Percentiles rank a stretch among this genome's conserved stretches.
Conservation (phyloP, 495 filamentous ascomycete species). For the Podospora sp. region DNA sequence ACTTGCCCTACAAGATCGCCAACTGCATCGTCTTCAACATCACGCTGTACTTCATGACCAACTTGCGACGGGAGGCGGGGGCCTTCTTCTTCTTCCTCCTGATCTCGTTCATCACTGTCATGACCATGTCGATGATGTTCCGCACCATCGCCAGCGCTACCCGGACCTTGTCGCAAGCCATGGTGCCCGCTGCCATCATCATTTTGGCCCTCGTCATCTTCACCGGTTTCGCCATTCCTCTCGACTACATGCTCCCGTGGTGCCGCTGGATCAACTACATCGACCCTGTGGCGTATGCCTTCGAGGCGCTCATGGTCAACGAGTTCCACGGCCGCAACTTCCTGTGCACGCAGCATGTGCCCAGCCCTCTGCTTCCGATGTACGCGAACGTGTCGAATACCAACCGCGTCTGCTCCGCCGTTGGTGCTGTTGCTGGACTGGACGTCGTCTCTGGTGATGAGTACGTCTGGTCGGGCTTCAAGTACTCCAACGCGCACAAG, state of each 20-base stretch:
- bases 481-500: slow-evolving; percentile 62
- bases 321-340: slow-evolving; percentile 75
- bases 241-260: slow-evolving; percentile 76
- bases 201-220: slow-evolving; percentile 85
- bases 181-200: slow-evolving; percentile 79
- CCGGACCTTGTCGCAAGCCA: slow-evolving; percentile 76
- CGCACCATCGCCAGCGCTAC: slow-evolving; percentile 80
- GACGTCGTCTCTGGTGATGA: slow-evolving; percentile 61
- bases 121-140: slow-evolving; percentile 82
- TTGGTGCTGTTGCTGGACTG: slow-evolving; percentile 64
- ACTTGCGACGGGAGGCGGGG: slow-evolving; percentile 73
- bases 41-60: slow-evolving; percentile 83
- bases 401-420: slow-evolving; percentile 60
- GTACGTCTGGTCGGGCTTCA: slow-evolving; percentile 65
- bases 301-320: slow-evolving; percentile 88
- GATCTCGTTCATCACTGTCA: slow-evolving; percentile 65
- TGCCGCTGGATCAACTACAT: slow-evolving; percentile 87
- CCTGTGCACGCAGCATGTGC: slow-evolving; percentile 63
- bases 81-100: slow-evolving; percentile 84
- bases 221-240: slow-evolving; percentile 86
- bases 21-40: slow-evolving; percentile 62
- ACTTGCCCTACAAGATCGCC: slow-evolving; percentile 70
- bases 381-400: slow-evolving; percentile 49
- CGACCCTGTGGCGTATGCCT: slow-evolving; percentile 83
- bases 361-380: slow-evolving; percentile 42